Evolutionary conservation across 768 basidiomycete species (phyloP).

Genomic region (Collybia nuda): DNA sequence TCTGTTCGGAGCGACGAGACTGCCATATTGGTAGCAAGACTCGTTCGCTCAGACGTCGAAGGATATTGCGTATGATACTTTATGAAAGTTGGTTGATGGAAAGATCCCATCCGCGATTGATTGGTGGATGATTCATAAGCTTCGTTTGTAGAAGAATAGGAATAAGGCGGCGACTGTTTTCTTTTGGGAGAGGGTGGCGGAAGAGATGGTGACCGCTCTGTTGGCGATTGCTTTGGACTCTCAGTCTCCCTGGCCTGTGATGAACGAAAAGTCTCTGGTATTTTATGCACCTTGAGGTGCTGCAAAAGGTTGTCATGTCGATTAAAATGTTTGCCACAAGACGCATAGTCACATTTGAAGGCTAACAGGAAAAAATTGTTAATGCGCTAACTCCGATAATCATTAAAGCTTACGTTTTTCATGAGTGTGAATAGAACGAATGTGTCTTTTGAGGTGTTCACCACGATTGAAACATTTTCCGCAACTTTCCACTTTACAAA

Average conservation of each 20-base stretch:
- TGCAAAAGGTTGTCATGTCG: conserved; percentile 81
- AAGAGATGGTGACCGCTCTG: conserved; percentile 7
- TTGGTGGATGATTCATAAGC: conserved; percentile 9
- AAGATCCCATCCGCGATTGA: conserved; percentile 3
- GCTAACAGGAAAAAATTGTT: conserved; percentile 36
- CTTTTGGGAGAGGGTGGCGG: conserved; percentile 9
- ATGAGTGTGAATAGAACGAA: conserved; percentile 72
- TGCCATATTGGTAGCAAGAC: conserved; percentile 39
- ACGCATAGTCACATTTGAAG: conserved; percentile 65
- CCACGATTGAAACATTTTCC: conserved; percentile 73
- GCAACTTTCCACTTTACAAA: conserved; percentile 69
- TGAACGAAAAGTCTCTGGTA: conserved; percentile 17
- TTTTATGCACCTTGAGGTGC: conserved; percentile 71
- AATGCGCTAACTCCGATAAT: conserved; percentile 11
- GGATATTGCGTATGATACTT: conserved; percentile 7
- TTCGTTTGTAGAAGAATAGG: conserved; percentile 8
- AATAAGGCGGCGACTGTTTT: conserved; percentile 8
- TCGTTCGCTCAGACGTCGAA: conserved; percentile 21
- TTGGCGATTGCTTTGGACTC: conserved; percentile 8
- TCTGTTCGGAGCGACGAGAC: conserved; percentile 45
- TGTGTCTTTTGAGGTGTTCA: conserved; percentile 77
- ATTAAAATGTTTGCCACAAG: conserved; percentile 74
- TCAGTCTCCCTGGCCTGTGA: conserved; percentile 9
- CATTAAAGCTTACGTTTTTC: conserved; percentile 64
- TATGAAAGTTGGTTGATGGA: conserved; percentile 1